These are phyloP conservation scores for Trifolium fragiferum DNA, from an alignment of 306 rosid genomes.

Conservation along the genomic window DNA sequence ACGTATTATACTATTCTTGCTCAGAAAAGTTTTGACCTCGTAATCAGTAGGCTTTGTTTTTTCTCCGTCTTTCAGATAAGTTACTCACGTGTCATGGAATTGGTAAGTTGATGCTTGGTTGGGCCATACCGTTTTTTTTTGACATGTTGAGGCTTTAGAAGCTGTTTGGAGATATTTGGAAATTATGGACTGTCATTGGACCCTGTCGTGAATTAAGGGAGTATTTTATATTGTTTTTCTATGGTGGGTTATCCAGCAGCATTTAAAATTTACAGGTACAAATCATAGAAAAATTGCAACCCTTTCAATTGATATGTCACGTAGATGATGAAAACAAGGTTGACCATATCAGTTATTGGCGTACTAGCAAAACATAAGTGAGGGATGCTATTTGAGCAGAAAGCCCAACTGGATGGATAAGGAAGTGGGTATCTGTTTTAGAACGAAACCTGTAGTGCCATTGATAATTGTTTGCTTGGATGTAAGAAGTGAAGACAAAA, in stretches of 20 bases:
- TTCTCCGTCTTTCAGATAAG: slow-evolving; percentile 1
- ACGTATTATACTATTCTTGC: not conserved
- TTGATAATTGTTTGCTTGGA: not conserved
- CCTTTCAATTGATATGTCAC: not conserved
- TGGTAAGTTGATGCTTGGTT: slow-evolving; percentile 7
- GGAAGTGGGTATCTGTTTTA: not conserved
- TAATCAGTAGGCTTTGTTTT: not conserved
- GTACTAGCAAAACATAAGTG: not conserved
- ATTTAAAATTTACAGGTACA: not conserved
- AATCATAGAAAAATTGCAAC: not conserved
- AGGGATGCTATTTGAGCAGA: slow-evolving; percentile 3
- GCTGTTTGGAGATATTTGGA: slow-evolving; percentile 26
- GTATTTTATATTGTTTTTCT: not conserved
- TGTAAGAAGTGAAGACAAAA: not conserved
- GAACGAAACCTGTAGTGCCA: too few species aligned
- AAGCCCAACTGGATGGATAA: not conserved
- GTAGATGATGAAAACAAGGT: not conserved
- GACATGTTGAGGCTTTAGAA: slow-evolving; percentile 31
- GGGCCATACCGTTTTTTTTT: slow-evolving; percentile 1
- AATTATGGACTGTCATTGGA: slow-evolving; percentile 14
- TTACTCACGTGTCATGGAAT: not conserved
- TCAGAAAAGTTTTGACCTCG: not conserved
- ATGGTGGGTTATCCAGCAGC: slow-evolving; percentile 7
- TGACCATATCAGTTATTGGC: not conserved
- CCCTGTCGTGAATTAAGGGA: slow-evolving; percentile 7